Evolutionary conservation across 306 rosid species (phyloP).

Genomic region (Begonia peltatifolia): DNA sequence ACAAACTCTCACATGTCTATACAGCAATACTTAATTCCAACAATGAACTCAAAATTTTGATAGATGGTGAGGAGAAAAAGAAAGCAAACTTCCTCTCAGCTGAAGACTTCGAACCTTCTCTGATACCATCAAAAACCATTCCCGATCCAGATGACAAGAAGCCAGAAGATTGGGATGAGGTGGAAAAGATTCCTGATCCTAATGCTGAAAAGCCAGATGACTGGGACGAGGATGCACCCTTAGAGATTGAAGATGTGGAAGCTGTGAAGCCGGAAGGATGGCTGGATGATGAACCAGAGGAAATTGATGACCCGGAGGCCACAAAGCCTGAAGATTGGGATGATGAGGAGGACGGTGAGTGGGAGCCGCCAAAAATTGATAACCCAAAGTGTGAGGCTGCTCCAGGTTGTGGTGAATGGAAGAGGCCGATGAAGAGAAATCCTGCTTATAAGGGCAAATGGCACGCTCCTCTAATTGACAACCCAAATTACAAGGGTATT

Average conservation of each 20-base stretch:
- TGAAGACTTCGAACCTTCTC: conserved; percentile 81
- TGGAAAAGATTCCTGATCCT: conserved; percentile 79
- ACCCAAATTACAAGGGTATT: conserved; percentile 81
- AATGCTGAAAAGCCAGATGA: conserved; percentile 86
- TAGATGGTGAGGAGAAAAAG: conserved; percentile 48
- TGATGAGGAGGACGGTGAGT: conserved; percentile 90
- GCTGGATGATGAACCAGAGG: conserved; percentile 97
- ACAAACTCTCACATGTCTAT: conserved; percentile 82
- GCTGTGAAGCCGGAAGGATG: conserved; percentile 97
- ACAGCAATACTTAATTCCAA: conserved; percentile 57
- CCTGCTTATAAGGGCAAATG: conserved; percentile 93
- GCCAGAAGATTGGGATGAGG: conserved; percentile 98
- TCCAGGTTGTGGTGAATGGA: conserved; percentile 94
- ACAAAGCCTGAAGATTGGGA: conserved; percentile 91
- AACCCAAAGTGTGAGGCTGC: conserved; percentile 64
- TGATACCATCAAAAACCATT: conserved; percentile 75
- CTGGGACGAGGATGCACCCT: conserved; percentile 96
- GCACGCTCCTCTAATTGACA: conserved; percentile 82
- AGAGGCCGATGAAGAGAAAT: conserved; percentile 82
- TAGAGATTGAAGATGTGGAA: conserved; percentile 77
- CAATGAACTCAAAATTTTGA: conserved; percentile 23
- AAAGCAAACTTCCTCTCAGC: conserved; percentile 41
- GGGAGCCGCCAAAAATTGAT: conserved; percentile 74
- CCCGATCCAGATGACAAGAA: conserved; percentile 92
- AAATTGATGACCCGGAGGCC: conserved; percentile 82